Conservation (phyloP, 2,329 filamentous ascomycete species). For the Cladosporium halotolerans region DNA sequence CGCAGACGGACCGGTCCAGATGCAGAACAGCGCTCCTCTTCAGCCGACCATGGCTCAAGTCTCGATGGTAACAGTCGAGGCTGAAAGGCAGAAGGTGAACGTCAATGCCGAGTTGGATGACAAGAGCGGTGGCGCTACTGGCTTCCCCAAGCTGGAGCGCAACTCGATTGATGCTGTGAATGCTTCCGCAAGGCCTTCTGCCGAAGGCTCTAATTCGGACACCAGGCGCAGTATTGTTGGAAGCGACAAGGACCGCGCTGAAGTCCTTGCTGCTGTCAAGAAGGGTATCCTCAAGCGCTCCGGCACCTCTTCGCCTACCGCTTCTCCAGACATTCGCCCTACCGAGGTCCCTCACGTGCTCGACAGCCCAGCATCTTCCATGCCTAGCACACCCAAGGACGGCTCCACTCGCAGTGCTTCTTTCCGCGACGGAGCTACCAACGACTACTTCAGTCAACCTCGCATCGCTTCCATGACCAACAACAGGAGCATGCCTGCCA, state of each 20-base stretch:
- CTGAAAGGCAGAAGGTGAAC: constrained; percentile 78
- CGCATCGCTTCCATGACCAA: constrained; percentile 60
- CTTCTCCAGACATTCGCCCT: constrained; percentile 61
- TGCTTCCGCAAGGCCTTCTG: constrained; percentile 30
- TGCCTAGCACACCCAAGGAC: constrained; percentile 81
- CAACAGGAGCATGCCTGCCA: constrained; percentile 72
- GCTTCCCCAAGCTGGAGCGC: constrained; percentile 76
- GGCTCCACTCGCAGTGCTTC: constrained; percentile 46
- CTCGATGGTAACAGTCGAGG: constrained; percentile 93
- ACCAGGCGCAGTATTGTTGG: constrained; percentile 80
- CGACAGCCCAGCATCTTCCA: constrained; percentile 78
- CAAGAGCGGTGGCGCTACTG: constrained; percentile 64
- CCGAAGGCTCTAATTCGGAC: constrained; percentile 53
- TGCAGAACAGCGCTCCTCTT: constrained; percentile 31
- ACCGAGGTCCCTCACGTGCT: constrained; percentile 59
- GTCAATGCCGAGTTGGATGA: constrained; percentile 64
- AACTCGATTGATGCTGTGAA: constrained; percentile 66
- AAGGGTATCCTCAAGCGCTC: constrained; percentile 93
- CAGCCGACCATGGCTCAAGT: constrained; percentile 70
- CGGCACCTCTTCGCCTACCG: constrained; percentile 55
- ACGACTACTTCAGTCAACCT: constrained; percentile 77
- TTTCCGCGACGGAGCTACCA: constrained; percentile 59
- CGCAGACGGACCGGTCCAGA: constrained; percentile 58
- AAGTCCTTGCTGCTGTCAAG: constrained; percentile 84
- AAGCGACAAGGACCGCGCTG: constrained; percentile 81